Evolutionary conservation across 352 stramenopile species (phyloP), one percentile per base, ranked within the genome.

Genomic region (Phytopythium helicoides): DNA sequence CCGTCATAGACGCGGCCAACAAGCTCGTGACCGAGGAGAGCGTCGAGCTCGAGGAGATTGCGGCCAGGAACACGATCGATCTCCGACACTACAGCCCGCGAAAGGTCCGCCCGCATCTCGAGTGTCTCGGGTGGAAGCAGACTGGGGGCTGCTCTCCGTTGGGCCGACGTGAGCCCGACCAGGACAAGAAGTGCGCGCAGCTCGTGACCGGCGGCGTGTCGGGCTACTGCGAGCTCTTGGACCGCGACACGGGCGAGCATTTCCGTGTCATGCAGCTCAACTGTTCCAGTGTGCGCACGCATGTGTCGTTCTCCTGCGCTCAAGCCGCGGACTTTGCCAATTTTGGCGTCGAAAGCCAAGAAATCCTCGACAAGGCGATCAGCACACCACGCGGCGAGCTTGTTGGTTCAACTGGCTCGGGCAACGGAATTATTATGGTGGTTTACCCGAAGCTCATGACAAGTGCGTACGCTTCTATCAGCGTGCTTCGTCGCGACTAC

Each of bases 221-320:
- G 2, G 82, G 82, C 19, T 90, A 86, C 57, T 92, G 82, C 28
- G 75, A 90, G 47, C 38, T 92, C 37, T 14, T 74, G 19, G 80
- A 92, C 38, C 38, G 56, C 11, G 59, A 66, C 25, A 89, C 76
- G 9, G 65, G 70, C 37, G 70, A 87, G 54, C 62, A 71, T 34
- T 87, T 90, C 38, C 77, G 80, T 36, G 76, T 84, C 28, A 90
- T 90, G 82, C 67, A 86, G 39, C 72, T 82, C 14, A 75, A 77
- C 28, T 92, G 80, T 35, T 71, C 68, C 11, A 82, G 74, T 26
- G 53, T 87, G 47, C 65, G 68, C 10, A 34, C 69, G 16, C 64
- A 86, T 57, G 68, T 84, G 15, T 56, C 61, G 1, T 78, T 89
- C 54, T 76, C 62, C 21, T 92, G 81, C 47, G 60, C 68, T 12